Percentiles rank a stretch among this genome's conserved stretches.
These are phyloP conservation scores for Geotrichum candidum DNA, from an alignment of 1,139 yeast species.

Conservation along the genomic window DNA sequence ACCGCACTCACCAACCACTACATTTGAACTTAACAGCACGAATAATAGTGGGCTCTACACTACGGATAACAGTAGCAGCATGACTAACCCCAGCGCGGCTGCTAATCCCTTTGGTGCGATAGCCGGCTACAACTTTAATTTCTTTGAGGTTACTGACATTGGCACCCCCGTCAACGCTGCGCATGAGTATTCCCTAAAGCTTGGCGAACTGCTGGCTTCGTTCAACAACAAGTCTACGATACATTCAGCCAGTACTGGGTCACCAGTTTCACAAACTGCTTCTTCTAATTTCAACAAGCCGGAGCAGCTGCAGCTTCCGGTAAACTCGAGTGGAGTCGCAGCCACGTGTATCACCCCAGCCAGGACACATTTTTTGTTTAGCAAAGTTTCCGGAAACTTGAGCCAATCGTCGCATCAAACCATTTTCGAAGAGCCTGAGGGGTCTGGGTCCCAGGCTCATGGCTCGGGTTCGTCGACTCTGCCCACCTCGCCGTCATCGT, in stretches of 20 bases:
- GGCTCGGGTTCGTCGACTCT: not conserved
- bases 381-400: not conserved
- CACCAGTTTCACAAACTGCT: not conserved
- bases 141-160: not conserved
- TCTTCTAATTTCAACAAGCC: not conserved
- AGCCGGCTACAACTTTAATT: not conserved
- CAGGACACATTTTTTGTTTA: conserved; percentile 2
- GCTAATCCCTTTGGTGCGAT: not conserved
- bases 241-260: not conserved
- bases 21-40: conserved; percentile 3
- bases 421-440: not conserved
- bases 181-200: conserved; percentile 15
- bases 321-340: not conserved
- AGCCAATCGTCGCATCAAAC: not conserved
- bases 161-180: conserved; percentile 14
- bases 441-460: not conserved
- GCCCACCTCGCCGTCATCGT: not conserved
- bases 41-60: not conserved
- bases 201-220: conserved; percentile 10
- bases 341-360: conserved; percentile 11
- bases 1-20: conserved; percentile 9
- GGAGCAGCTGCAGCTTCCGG: not conserved
- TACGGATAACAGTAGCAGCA: not conserved
- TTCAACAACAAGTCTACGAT: not conserved
- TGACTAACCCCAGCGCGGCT: not conserved